Conservation (phyloP, 2,329 filamentous ascomycete species). For the Helotiales sp. region DNA sequence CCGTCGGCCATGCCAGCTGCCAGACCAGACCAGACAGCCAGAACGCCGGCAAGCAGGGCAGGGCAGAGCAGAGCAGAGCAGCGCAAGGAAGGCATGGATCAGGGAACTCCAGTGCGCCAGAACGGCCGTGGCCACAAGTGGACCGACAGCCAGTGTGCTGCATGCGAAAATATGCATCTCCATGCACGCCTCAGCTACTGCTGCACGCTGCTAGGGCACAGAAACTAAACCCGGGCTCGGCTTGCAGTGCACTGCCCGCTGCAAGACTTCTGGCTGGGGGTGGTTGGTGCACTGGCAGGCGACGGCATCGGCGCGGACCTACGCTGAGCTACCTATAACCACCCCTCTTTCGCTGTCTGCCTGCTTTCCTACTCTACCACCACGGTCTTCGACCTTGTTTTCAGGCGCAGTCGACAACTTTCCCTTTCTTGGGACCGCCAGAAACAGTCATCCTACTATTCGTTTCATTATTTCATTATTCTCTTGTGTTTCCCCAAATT, state of each 20-base stretch:
- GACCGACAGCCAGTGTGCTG: neutral
- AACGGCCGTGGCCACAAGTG: neutral
- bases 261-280: neutral
- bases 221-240: slow-evolving; percentile 4
- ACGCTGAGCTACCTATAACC: neutral
- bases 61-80: too few relatives aligned
- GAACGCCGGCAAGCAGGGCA: too few relatives aligned
- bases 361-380: slow-evolving; percentile 50
- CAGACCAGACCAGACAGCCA: too few relatives aligned
- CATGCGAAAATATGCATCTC: slow-evolving; percentile 4
- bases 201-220: neutral
- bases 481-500: slow-evolving; percentile 20
- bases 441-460: slow-evolving; percentile 43
- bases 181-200: slow-evolving; percentile 2
- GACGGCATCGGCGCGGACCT: neutral
- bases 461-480: slow-evolving; percentile 36
- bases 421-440: slow-evolving; percentile 55
- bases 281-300: neutral
- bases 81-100: too few relatives aligned
- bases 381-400: slow-evolving; percentile 47
- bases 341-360: slow-evolving; percentile 24
- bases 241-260: neutral
- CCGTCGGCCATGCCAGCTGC: too few relatives aligned
- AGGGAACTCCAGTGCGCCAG: slow-evolving; percentile 1
- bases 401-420: slow-evolving; percentile 55